These are phyloP conservation scores for Solanum bulbocastanum DNA, from an alignment of 257 asterid genomes.

Conservation along the genomic window DNA sequence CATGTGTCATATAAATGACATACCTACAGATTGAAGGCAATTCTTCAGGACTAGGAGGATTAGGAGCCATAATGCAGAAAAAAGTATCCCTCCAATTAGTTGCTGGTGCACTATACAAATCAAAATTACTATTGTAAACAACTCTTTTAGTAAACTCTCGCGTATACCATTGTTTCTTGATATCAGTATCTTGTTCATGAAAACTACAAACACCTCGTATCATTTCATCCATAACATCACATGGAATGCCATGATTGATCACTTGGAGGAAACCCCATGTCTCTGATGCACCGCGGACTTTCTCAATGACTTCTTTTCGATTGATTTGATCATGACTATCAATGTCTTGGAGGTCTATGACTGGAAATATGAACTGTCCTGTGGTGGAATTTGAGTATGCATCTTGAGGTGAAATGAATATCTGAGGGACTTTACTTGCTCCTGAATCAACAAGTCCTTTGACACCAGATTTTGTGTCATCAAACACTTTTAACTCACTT, in stretches of 20 bases:
- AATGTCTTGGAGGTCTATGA: constrained; percentile 11
- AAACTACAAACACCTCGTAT: constrained; percentile 10
- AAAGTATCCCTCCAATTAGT: constrained; percentile 23
- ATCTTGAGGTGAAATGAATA: constrained; percentile 8
- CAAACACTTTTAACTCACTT: constrained; percentile 12
- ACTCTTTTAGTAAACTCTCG: constrained; percentile 7
- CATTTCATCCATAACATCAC: constrained; percentile 9
- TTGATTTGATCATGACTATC: neutral
- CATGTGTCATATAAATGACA: neutral
- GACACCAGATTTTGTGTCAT: constrained; percentile 19
- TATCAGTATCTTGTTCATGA: constrained; percentile 12
- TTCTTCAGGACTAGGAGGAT: constrained; percentile 12
- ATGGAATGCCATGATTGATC: constrained; percentile 16
- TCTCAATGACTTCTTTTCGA: neutral
- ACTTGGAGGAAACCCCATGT: constrained; percentile 22
- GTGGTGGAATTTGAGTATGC: neutral
- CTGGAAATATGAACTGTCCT: neutral
- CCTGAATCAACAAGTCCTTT: constrained; percentile 24
- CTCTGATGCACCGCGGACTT: constrained; percentile 9
- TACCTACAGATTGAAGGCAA: constrained; percentile 17
- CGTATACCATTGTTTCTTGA: constrained; percentile 11
- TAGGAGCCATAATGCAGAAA: constrained; percentile 8
- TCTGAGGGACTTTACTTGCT: constrained; percentile 6
- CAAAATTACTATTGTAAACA: constrained; percentile 15
- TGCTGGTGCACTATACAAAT: constrained; percentile 12